A percentile compares a stretch with the other conserved stretches of the same genome.
phyloP scores from a whole-genome alignment of 2,329 filamentous ascomycete genomes.

The Stachybotrys echinatus region DNA sequence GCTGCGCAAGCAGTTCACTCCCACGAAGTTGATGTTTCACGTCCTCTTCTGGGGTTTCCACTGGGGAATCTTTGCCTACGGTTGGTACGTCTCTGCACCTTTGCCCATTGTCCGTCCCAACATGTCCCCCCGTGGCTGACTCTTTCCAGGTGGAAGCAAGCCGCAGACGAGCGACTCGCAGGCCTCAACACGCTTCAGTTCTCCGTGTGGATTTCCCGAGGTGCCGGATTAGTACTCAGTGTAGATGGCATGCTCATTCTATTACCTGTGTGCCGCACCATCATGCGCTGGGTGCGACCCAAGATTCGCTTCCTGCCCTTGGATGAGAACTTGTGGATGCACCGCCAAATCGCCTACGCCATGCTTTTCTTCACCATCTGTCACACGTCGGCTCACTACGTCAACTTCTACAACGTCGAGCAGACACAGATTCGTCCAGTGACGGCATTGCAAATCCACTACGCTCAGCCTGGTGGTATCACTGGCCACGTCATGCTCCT shows the following conservation, averaged over 20 bases:
- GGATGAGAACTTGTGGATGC: slow-evolving; percentile 97
- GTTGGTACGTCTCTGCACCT: slow-evolving; percentile 59
- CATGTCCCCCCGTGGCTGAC: background rate
- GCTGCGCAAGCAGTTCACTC: slow-evolving; percentile 60
- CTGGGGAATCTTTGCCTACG: slow-evolving; percentile 71
- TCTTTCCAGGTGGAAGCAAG: slow-evolving; percentile 69
- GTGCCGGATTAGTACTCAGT: slow-evolving; percentile 79
- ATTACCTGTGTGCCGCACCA: slow-evolving; percentile 88
- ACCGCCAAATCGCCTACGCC: slow-evolving; percentile 88
- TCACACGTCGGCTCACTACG: slow-evolving; percentile 80
- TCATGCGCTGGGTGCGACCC: slow-evolving; percentile 78
- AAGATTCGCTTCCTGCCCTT: slow-evolving; percentile 84
- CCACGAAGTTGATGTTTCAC: slow-evolving; percentile 72
- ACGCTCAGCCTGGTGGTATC: slow-evolving; percentile 80
- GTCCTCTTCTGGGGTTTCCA: slow-evolving; percentile 77
- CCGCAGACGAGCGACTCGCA: slow-evolving; percentile 59
- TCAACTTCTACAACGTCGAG: slow-evolving; percentile 98
- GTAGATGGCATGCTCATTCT: slow-evolving; percentile 85
- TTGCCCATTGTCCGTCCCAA: too few species aligned
- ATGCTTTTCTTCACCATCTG: slow-evolving; percentile 76
- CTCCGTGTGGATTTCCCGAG: slow-evolving; percentile 95
- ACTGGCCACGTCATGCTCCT: slow-evolving; percentile 97
- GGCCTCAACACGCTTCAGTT: slow-evolving; percentile 75
- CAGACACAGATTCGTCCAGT: slow-evolving; percentile 73
- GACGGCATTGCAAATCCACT: slow-evolving; percentile 85